Base-by-base conservation (phyloP, 2,329 filamentous ascomycete species). In the Hymenotorrendiella dingleyae region DNA sequence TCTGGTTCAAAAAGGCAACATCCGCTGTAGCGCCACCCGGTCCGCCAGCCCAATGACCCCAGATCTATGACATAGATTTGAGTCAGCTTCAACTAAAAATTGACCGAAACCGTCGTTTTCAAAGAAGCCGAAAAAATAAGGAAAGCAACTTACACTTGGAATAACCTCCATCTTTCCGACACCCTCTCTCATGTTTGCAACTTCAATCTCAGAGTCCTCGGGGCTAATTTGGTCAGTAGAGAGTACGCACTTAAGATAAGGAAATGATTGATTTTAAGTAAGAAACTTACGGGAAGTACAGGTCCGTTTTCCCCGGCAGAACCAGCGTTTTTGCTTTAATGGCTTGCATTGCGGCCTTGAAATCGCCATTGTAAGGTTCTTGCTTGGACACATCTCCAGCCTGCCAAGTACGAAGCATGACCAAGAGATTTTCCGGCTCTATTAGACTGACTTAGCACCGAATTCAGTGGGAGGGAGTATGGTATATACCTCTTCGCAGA, bases 341-440 rank as follows among this genome's bases (percentile, higher is more conserved):
- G 3, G 69, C 72, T 35, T 70, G 68, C 76, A 91, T 72, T 0
- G 82, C 79, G 40, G 73, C 71, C 45, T 73, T 71, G 49, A 88
- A 83, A 48, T 84, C 65, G 1, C 76, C 80, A 45, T 81, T 73
- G 50, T 85, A 89, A 3, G 78, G 80, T 42, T 79, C 71, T 55
- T 88, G 82, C 4, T 74, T 64, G 4, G 83, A 85, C 37, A 78
- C 74, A 54, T 91, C 84, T 1, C 74, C 85, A 4, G 76, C 71
- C 61, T 91, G 85, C 86, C 86, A 93, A 0, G 84, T 89, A 24
- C 83, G 74, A 4, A 88, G 66, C 85, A 89, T 88, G 1, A 74
- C 73, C 0, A 89, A 67, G 58, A 89, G 68, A 48, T 89, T 86
- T 52, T 87, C 83, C 0, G 85, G 84, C 52, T 88, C 82, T 71